phyloP scores from a whole-genome alignment of 1,139 yeast genomes.

The Citeromyces hawaiiensis region DNA sequence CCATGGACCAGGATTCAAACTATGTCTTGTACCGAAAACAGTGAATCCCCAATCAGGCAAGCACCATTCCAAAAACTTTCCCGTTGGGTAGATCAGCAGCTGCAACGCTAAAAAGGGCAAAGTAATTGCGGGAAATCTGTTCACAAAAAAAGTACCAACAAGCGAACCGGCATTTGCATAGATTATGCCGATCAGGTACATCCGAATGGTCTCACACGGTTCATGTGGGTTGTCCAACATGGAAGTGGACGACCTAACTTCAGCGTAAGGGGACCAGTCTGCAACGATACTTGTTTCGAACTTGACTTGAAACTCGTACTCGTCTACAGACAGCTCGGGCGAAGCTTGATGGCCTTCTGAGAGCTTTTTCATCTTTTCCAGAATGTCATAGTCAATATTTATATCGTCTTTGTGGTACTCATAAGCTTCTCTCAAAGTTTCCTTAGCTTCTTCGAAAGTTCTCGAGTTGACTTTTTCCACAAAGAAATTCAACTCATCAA shows the following conservation, averaged over 20 bases:
- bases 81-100: slow-evolving; percentile 44
- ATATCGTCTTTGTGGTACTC: slow-evolving; percentile 1
- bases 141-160: neutral
- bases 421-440: neutral
- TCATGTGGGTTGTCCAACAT: neutral
- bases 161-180: neutral
- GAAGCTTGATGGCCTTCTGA: neutral
- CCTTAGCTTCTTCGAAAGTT: neutral
- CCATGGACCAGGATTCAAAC: slow-evolving; percentile 53
- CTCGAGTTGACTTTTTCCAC: slow-evolving; percentile 1
- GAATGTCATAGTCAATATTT: neutral
- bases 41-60: slow-evolving; percentile 37
- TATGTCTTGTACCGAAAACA: slow-evolving; percentile 19
- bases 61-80: slow-evolving; percentile 22
- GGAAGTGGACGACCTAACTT: neutral
- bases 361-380: neutral
- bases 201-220: neutral
- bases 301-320: neutral
- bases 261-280: slow-evolving; percentile 1
- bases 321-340: neutral
- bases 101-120: slow-evolving; percentile 37
- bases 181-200: neutral
- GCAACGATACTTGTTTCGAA: neutral
- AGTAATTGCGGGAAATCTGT: slow-evolving; percentile 14
- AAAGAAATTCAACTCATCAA: neutral